Evolutionary conservation across 176 grass and related monocot species (phyloP), one percentile per base, ranked within the genome.

Genomic region (Musa itinerans): DNA sequence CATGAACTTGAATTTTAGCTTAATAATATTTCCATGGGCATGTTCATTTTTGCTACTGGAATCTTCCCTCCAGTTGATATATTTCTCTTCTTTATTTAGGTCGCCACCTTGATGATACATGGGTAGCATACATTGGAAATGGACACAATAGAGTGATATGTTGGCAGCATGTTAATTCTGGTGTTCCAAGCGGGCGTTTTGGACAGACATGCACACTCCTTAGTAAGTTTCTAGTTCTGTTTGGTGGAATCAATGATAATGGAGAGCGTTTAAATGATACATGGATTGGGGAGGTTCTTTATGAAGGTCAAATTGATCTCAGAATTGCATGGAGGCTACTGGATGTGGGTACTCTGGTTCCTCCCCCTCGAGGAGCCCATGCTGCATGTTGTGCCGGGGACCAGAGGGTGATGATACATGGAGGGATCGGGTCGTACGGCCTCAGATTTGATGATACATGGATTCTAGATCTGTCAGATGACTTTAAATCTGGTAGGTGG

Each of bases 21-120:
- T 73, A 21, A 17, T n/a, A 50, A 43, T 50, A 2, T 72, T 52
- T 73, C 8, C 21, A 56, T 23, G 8, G 9, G 10, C 19, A 50
- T 25, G 34, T 43, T 43, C 34, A 6, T 43, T 43, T 43, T 43
- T 26, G 19, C 14, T 72, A 20, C 12, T 72, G 21, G 11, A 57
- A 21, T 54, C 3, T 25, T 22, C 13, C 19, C 73, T 17, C 10
- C 24, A 2, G 19, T 54, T 54, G 50, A 24, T 70, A 82, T 76
- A 84, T 82, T 53, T 76, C 53, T 52, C 76, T 59, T 85, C 43
- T 80, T 83, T 83, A 84, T 81, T 92, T 86, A 98, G 95, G 95
- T 77, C 88, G 83, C 72, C 95, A 98, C 85, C 86, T 98, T 55
- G 90, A 93, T 84, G 95, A 98, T 78, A 98, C 89, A 55, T 94